Evolutionary conservation across 2,329 filamentous ascomycete genomes (phyloP), one percentile per base, ranked within the genome.

Genomic region (Malbranchea zuffiana): DNA sequence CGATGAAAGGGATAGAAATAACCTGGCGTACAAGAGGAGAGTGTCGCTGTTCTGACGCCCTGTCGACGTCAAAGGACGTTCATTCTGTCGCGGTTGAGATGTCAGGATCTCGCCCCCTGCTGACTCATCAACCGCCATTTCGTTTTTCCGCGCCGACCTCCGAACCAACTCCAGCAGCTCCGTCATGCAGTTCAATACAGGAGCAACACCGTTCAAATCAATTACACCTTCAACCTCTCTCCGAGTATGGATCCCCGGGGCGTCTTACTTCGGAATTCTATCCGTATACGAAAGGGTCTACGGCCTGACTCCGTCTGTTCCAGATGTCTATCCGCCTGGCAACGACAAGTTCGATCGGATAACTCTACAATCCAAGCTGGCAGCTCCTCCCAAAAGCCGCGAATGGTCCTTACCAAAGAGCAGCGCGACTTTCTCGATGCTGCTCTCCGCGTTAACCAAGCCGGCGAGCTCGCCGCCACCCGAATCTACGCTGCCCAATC

Each of bases 391-490:
- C 24, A 49, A 5, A 59, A 59, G 40, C 52, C 55, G 52, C 54
- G 52, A 44, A 65, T 79, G 55, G 70, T 78, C 6, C 66, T 90
- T 31, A 83, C 76, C 19, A 62, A 72, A 45, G 69, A 75, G 42
- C 84, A 93, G 53, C 72, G 75, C 41, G 71, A 80, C 39, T 92
- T 80, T 51, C 75, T 92, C 32, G 78, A 82, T 41, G 74, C 79
- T 18, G 84, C 84, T 11, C 77, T 96, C 19, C 85, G 90, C 44
- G 90, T 98, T 40, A 96, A 98, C 61, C 90, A 98, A 64, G 86
- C 90, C 16, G 90, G 90, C 55, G 90, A 98, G 63, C 75, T 98
- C n/a, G 90, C 90, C 37, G 90, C 90, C 19, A 88, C 84, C 17
- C 75, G 93, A 39, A 98, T 98, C 60, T 98, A 96, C 66, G 78